These are phyloP conservation scores for Yamadazyma mexicana DNA, from an alignment of 1,139 yeast genomes.

Conservation along the genomic window DNA sequence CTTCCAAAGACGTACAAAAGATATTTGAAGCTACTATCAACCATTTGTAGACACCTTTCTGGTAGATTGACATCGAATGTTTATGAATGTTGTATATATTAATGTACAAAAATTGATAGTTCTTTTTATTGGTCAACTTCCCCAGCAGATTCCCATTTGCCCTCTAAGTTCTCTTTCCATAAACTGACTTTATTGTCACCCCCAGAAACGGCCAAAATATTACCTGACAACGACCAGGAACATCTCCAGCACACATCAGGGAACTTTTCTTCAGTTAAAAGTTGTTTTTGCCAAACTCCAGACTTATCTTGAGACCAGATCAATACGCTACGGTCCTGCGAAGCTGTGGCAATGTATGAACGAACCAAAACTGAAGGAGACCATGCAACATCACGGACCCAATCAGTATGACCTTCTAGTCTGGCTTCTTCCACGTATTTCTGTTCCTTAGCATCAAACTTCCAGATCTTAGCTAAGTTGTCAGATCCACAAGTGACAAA, in stretches of 20 bases:
- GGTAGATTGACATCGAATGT: slow-evolving; percentile 23
- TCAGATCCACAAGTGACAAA: slow-evolving; percentile 96
- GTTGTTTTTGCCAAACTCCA: slow-evolving; percentile 79
- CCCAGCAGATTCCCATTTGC: slow-evolving; percentile 96
- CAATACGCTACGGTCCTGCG: slow-evolving; percentile 92
- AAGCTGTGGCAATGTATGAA: slow-evolving; percentile 95
- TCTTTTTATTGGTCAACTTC: slow-evolving; percentile 70
- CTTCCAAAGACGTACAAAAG: slow-evolving; percentile 75
- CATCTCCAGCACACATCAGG: slow-evolving; percentile 99
- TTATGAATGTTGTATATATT: background rate
- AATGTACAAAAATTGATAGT: background rate
- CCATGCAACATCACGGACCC: slow-evolving; percentile 99
- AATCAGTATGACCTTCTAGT: slow-evolving; percentile 89
- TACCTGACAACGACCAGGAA: slow-evolving; percentile 95
- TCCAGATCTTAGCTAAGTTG: slow-evolving; percentile 91
- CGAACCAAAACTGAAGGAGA: slow-evolving; percentile 86
- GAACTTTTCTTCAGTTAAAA: slow-evolving; percentile 75
- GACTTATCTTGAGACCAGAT: slow-evolving; percentile 81
- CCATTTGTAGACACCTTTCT: slow-evolving; percentile 1
- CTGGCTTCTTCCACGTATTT: slow-evolving; percentile 73
- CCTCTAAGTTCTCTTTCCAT: slow-evolving; percentile 94
- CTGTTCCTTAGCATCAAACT: slow-evolving; percentile 53
- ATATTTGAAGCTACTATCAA: slow-evolving; percentile 68
- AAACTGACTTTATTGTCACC: slow-evolving; percentile 94
- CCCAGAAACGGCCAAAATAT: slow-evolving; percentile 91